Base-by-base conservation (phyloP, 495 filamentous ascomycete genomes). In the Aspergillus sclerotiicarbonarius region DNA sequence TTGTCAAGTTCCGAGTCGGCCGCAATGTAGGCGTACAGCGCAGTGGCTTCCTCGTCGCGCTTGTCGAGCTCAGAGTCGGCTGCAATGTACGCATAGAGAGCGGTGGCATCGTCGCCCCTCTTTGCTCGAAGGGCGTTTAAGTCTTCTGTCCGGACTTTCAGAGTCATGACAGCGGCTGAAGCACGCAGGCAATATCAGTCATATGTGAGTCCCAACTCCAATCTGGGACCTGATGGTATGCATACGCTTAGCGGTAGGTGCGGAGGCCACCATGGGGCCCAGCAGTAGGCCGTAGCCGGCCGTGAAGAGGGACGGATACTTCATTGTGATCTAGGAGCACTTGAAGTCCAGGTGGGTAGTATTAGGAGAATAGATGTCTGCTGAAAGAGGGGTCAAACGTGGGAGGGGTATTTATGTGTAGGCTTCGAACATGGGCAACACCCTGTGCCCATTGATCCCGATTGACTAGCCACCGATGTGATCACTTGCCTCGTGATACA, bases 241-340 rank as follows among this genome's bases (percentile, higher is more conserved):
- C 46, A 31, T 49, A 49, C 46, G 21, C 46, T 49, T 49, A 2
- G 46, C 10, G 21, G 46, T 49, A 2, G 46, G 46, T 18, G 46
- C 46, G 0, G 46, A 49, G 46, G 46, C 21, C 8, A 30, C 46
- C 46, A 49, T 0, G 16, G 46, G 46, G 13, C 46, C 30, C 1
- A 49, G 21, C 1, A 49, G 46, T 7, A 49, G 46, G 6, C 21
- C 21, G 15, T 31, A 49, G n/a, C 7, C 21, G 46, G 21, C 46
- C 6, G 46, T 13, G 5, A 49, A 20, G 21, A 49, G 21, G 20
- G 30, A 15, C 5, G 46, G 7, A 13, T 49, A 12, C 15, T 49
- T 49, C 46, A 49, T 49, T 6, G 21, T 49, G 21, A 10, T 9
- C 8, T 29, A 9, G 45, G 25, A 10, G 6, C 15, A 1, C 20